phyloP scores from a whole-genome alignment of 805 yeast genomes.

The Phaffomyces antillensis region DNA sequence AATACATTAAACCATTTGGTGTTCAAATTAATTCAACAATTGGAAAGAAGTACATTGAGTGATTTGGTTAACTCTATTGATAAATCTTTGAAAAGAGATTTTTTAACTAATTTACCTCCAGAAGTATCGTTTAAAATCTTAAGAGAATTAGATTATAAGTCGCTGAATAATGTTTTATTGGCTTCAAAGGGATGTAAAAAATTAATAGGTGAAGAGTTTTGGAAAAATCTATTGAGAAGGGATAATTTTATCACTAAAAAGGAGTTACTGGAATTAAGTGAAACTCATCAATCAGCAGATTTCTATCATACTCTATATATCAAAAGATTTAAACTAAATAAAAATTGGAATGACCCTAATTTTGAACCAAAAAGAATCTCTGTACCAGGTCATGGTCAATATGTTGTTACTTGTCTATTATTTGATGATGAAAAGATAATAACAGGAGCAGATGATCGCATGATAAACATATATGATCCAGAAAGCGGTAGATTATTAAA shows the following conservation, averaged over 20 bases:
- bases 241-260: constrained; percentile 52
- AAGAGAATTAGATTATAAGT: constrained; percentile 51
- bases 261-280: constrained; percentile 31
- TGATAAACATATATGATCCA: constrained; percentile 76
- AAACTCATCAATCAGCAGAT: not conserved
- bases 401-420: constrained; percentile 92
- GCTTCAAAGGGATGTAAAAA: constrained; percentile 69
- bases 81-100: constrained; percentile 60
- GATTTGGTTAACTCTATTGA: constrained; percentile 46
- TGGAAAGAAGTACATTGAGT: constrained; percentile 56
- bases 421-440: constrained; percentile 86
- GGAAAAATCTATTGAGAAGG: constrained; percentile 58
- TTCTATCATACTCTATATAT: constrained; percentile 11
- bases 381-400: constrained; percentile 62
- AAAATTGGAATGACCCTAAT: constrained; percentile 74
- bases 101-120: constrained; percentile 61
- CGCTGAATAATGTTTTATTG: constrained; percentile 52
- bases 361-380: constrained; percentile 63
- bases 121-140: constrained; percentile 68
- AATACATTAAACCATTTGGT: constrained; percentile 43
- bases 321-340: constrained; percentile 24
- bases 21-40: constrained; percentile 47
- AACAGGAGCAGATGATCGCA: constrained; percentile 86
- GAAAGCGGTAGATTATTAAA: constrained; percentile 56
- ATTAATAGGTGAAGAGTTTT: constrained; percentile 54